Evolutionary conservation across 768 basidiomycete genomes (phyloP), one percentile per base, ranked within the genome.

Genomic region (Suillus paluster): DNA sequence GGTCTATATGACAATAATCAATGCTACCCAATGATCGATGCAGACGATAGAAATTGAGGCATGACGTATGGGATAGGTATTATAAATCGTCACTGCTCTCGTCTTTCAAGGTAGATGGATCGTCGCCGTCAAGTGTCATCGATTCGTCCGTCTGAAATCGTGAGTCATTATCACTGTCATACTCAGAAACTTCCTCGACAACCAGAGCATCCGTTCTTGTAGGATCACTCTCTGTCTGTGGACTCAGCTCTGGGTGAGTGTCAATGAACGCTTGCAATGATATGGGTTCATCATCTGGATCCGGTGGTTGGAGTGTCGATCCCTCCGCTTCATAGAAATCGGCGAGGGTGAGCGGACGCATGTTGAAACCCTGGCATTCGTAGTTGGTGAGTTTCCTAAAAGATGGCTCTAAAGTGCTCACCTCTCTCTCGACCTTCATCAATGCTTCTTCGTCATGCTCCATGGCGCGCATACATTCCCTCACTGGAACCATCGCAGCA

Each of bases 401-500:
- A 55, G 27, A 62, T 41, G 38, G 30, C 27, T 50, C 27, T 55
- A 15, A 27, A n/a, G 25, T 17, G 72, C 82, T 60, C 41, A 85
- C 87, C 69, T 83, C 79, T 59, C 75, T 69, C 33, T 79, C 77
- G 10, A 77, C 74, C 57, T 73, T 75, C 62, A 75, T 79, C 59
- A 83, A 77, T 75, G 85, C 66, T 73, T 86, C 78, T 73, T 83
- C 72, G 68, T 85, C 70, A 76, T 75, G 64, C 69, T 76, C 71
- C 57, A 78, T 76, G 17, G 81, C 77, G 39, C 87, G 81, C 81
- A 95, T 87, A 66, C 87, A 90, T 70, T 96, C 94, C 30, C 93
- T 85, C 23, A 96, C 90, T 6, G 95, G 94, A 1, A 88, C 84
- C 95, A 98, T 97, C 0, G 94, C 95, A 1, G 97, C 96, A 67